phyloP scores from a whole-genome alignment of 192 early-diverging fungal species.

The Backusella westeae region DNA sequence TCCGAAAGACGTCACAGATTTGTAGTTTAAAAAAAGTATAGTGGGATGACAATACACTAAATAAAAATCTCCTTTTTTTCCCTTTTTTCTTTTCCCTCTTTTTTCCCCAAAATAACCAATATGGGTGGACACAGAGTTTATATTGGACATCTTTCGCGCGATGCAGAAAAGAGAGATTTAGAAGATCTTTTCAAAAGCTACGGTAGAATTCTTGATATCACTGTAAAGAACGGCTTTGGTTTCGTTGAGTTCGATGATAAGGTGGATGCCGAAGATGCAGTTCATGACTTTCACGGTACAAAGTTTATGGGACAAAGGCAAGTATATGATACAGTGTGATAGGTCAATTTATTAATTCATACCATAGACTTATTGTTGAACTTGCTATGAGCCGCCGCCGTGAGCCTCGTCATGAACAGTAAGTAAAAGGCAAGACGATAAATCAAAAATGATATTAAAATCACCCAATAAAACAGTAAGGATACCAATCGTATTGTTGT shows the following conservation, averaged over 20 bases:
- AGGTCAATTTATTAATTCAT: background rate
- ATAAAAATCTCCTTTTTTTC: background rate
- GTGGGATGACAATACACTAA: background rate
- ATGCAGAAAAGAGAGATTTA: slow-evolving; percentile 80
- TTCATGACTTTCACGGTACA: slow-evolving; percentile 79
- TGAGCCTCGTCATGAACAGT: slow-evolving; percentile 38
- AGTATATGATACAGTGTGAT: background rate
- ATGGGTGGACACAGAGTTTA: slow-evolving; percentile 53
- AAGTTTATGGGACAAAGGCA: slow-evolving; percentile 86
- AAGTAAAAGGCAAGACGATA: background rate
- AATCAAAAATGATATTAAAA: too few species aligned
- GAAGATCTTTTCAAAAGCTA: slow-evolving; percentile 79
- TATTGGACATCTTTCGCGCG: slow-evolving; percentile 82
- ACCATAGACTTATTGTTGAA: slow-evolving; percentile 74
- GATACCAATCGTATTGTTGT: slow-evolving; percentile 65
- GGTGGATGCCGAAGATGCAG: slow-evolving; percentile 88
- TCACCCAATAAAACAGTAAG: background rate
- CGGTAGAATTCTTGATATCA: slow-evolving; percentile 80
- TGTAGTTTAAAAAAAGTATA: too few species aligned
- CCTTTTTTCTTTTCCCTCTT: background rate
- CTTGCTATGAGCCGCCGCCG: slow-evolving; percentile 65
- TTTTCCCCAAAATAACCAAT: background rate
- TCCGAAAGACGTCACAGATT: too few species aligned
- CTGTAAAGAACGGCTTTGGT: slow-evolving; percentile 82
- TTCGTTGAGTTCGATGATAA: slow-evolving; percentile 92